These are phyloP conservation scores for Flaveria trinervia DNA, from an alignment of 129 eudicot genomes.

Conservation along the genomic window DNA sequence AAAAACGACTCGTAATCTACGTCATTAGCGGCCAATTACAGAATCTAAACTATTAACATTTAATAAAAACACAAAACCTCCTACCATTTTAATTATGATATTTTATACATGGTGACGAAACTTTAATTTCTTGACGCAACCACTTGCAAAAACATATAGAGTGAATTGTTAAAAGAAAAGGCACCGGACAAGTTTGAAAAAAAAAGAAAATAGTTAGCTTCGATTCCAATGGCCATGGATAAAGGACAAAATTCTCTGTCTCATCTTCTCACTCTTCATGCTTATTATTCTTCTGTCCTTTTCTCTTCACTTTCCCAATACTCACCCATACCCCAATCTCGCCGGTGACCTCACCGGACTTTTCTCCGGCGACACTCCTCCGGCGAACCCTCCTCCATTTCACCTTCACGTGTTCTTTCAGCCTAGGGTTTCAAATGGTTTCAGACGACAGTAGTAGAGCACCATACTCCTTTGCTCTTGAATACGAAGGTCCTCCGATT, in stretches of 20 bases:
- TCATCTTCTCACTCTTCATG: constrained; percentile 22
- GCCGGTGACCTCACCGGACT: constrained; percentile 6
- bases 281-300: constrained; percentile 29
- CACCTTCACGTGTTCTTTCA: not conserved
- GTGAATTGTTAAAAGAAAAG: not conserved
- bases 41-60: no score
- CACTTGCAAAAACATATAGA: no score
- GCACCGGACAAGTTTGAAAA: not conserved
- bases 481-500: constrained; percentile 88
- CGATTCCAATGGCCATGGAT: constrained; percentile 36
- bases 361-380: not conserved
- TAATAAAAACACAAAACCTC: no score
- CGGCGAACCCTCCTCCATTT: not conserved
- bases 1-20: no score
- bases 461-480: constrained; percentile 73
- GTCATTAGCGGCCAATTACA: no score
- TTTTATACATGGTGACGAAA: no score
- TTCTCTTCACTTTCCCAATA: constrained; percentile 34
- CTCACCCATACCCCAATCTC: not conserved
- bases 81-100: no score
- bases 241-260: constrained; percentile 47
- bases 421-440: constrained; percentile 37
- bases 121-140: no score
- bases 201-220: constrained; percentile 12
- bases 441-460: constrained; percentile 40